phyloP scores from a whole-genome alignment of 441 rosid species.

The Eutrema salsugineum region DNA sequence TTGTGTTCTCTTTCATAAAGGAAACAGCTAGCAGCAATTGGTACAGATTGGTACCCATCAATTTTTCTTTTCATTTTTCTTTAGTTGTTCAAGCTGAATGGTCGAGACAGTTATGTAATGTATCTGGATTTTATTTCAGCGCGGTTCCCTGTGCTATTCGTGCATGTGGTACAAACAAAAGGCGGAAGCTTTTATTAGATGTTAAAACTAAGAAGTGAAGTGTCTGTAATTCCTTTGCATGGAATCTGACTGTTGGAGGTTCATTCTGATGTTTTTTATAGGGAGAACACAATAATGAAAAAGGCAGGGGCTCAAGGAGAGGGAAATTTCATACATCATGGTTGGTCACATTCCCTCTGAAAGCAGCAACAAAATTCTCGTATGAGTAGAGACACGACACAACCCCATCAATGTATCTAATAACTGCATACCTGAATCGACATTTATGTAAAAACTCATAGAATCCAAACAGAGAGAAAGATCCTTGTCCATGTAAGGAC shows the following conservation, averaged over 20 bases:
- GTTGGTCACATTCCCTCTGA: background rate
- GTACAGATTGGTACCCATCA: background rate
- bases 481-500: background rate
- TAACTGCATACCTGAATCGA: background rate
- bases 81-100: background rate
- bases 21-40: background rate
- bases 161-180: background rate
- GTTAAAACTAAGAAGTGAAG: background rate
- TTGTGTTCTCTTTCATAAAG: background rate
- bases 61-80: background rate
- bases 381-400: background rate
- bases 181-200: background rate
- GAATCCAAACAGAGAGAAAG: background rate
- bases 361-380: background rate
- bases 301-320: conserved; percentile 5
- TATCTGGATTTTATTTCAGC: conserved; percentile 4
- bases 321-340: background rate
- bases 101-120: background rate
- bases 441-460: background rate
- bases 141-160: background rate
- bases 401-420: background rate
- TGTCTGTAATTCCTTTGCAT: conserved; percentile 2
- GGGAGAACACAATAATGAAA: background rate
- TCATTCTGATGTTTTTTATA: background rate
- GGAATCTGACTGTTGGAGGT: background rate